phyloP scores from a whole-genome alignment of 176 grass and related monocot species.

The Stipa capillata region DNA sequence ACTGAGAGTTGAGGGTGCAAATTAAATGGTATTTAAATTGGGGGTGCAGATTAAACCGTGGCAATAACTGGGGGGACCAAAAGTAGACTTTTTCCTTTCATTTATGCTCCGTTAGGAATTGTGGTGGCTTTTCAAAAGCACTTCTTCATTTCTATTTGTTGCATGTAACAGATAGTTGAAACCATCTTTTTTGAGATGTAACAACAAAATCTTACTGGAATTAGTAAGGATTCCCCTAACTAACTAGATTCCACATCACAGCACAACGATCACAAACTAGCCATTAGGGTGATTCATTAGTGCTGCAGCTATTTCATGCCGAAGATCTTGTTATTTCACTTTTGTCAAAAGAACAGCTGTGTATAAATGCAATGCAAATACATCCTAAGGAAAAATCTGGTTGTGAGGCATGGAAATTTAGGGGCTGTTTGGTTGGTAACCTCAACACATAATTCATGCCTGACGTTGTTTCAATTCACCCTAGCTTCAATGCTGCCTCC shows the following conservation, averaged over 20 bases:
- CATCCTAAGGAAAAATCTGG: background rate
- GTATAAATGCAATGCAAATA: background rate
- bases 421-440: background rate
- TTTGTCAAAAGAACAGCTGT: background rate
- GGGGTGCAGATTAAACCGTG: no score
- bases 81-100: no score
- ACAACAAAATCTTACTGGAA: background rate
- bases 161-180: background rate
- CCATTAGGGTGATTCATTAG: background rate
- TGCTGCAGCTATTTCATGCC: no score
- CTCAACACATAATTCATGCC: background rate
- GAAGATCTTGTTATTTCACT: no score
- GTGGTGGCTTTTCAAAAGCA: no score
- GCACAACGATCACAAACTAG: background rate
- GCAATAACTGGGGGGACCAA: no score
- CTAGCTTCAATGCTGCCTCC: background rate
- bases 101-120: no score
- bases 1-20: no score
- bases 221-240: background rate
- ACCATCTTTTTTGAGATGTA: background rate
- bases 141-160: background rate
- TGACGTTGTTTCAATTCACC: background rate
- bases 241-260: background rate
- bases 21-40: no score
- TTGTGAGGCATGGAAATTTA: background rate